phyloP scores from a whole-genome alignment of 2,329 filamentous ascomycete genomes.

The Plectosphaerella plurivora region DNA sequence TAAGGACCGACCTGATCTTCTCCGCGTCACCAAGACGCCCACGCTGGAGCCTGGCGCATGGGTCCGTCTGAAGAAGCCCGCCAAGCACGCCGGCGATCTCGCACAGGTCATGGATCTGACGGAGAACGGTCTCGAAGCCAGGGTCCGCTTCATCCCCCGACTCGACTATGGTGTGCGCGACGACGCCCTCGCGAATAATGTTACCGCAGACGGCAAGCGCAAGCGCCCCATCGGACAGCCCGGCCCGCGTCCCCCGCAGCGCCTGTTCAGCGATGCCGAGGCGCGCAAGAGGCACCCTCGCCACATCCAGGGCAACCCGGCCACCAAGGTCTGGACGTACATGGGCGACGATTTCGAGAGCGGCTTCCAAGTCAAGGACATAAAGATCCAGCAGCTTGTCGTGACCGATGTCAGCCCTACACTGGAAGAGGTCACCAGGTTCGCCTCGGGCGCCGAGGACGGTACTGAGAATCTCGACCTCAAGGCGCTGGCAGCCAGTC shows the following conservation, averaged over 20 bases:
- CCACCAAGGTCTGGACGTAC: slow-evolving; percentile 78
- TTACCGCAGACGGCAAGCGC: slow-evolving; percentile 63
- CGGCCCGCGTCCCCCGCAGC: slow-evolving; percentile 73
- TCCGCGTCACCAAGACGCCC: slow-evolving; percentile 83
- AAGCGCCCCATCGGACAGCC: slow-evolving; percentile 62
- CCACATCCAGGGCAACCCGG: slow-evolving; percentile 61
- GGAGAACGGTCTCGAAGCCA: slow-evolving; percentile 84
- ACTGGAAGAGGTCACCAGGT: slow-evolving; percentile 92
- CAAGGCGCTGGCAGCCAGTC: slow-evolving; percentile 80
- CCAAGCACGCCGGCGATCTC: slow-evolving; percentile 82
- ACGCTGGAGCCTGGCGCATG: slow-evolving; percentile 83
- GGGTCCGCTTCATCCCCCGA: slow-evolving; percentile 82
- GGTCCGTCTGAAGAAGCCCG: slow-evolving; percentile 77
- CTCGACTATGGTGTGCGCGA: slow-evolving; percentile 89
- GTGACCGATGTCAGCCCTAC: slow-evolving; percentile 89
- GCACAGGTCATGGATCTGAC: slow-evolving; percentile 91
- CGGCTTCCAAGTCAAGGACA: slow-evolving; percentile 89
- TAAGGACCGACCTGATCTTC: slow-evolving; percentile 96
- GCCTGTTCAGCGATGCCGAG: slow-evolving; percentile 88
- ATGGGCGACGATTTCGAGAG: slow-evolving; percentile 87
- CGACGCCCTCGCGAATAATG: slow-evolving; percentile 47
- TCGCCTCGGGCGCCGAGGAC: slow-evolving; percentile 83
- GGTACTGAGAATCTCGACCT: slow-evolving; percentile 92
- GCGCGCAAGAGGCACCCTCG: slow-evolving; percentile 81
- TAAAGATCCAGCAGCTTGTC: slow-evolving; percentile 82